These are phyloP conservation scores for Cercospora zeina DNA, from an alignment of 2,329 filamentous ascomycete species.

Conservation along the genomic window DNA sequence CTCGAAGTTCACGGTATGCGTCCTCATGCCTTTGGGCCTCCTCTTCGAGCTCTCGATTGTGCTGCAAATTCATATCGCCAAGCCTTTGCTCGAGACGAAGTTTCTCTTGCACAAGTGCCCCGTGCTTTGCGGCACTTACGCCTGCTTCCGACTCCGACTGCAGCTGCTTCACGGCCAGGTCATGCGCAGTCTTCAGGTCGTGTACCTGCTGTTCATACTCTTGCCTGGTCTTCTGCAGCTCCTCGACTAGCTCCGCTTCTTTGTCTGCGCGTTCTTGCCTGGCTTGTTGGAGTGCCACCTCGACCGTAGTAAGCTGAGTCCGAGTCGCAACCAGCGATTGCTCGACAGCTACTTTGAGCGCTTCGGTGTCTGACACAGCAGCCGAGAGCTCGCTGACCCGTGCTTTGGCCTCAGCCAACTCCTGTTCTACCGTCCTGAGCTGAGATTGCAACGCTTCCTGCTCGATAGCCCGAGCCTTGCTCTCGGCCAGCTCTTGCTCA, in stretches of 20 bases:
- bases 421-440: not conserved
- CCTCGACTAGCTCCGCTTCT: constrained; percentile 8
- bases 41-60: constrained; percentile 34
- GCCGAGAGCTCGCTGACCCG: constrained; percentile 30
- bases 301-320: constrained; percentile 19
- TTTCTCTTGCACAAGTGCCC: constrained; percentile 21
- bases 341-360: constrained; percentile 15
- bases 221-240: not conserved
- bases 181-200: not conserved
- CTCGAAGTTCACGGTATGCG: constrained; percentile 28
- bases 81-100: constrained; percentile 22
- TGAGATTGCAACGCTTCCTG: not conserved
- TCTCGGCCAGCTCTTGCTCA: not conserved
- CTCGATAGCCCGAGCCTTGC: not conserved
- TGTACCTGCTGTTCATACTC: not conserved
- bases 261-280: constrained; percentile 27
- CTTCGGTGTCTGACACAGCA: constrained; percentile 7
- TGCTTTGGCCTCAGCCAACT: constrained; percentile 20
- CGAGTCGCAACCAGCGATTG: constrained; percentile 8
- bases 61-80: constrained; percentile 26
- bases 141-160: not conserved
- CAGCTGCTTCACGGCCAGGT: not conserved
- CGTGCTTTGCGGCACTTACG: constrained; percentile 15
- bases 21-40: constrained; percentile 30
- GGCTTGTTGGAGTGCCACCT: constrained; percentile 30